Evolutionary conservation across 352 stramenopile genomes (phyloP).

Genomic region (Phytophthora constricta): DNA sequence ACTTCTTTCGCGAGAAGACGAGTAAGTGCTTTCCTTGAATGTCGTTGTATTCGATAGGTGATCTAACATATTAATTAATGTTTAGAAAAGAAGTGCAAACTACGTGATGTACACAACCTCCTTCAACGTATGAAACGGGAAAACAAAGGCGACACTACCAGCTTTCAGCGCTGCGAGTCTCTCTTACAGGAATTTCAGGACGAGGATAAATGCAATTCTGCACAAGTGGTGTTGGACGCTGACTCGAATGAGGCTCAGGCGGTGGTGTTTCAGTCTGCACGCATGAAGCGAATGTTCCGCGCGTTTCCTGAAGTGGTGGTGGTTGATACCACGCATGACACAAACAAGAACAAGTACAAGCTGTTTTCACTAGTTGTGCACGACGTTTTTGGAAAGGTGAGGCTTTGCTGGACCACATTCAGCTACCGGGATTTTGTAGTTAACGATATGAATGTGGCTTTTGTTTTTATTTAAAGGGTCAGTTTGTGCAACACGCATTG

Average conservation of each 20-base stretch:
- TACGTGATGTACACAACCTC: constrained; percentile 13
- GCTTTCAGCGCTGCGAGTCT: background rate
- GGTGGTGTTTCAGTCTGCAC: constrained; percentile 15
- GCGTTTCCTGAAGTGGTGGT: constrained; percentile 13
- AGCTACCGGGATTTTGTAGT: too few relatives aligned
- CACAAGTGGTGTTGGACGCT: background rate
- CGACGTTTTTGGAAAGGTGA: constrained; percentile 18
- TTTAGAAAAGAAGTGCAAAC: constrained; percentile 1
- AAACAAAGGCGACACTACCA: background rate
- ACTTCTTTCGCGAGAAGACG: constrained; percentile 8
- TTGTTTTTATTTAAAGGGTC: background rate
- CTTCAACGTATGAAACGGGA: background rate
- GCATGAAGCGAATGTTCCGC: constrained; percentile 12
- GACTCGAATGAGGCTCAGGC: background rate
- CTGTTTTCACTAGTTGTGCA: constrained; percentile 12
- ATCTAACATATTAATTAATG: background rate
- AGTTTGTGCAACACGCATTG: constrained; percentile 7
- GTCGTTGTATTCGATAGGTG: background rate
- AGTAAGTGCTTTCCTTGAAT: background rate
- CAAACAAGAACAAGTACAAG: constrained; percentile 18
- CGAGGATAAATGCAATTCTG: constrained; percentile 2
- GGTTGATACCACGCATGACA: constrained; percentile 9
- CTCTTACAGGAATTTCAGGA: constrained; percentile 4
- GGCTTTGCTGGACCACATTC: too few relatives aligned
- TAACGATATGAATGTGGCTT: background rate